Conservation (phyloP, 495 filamentous ascomycete species). For the Penicillium angulare region DNA sequence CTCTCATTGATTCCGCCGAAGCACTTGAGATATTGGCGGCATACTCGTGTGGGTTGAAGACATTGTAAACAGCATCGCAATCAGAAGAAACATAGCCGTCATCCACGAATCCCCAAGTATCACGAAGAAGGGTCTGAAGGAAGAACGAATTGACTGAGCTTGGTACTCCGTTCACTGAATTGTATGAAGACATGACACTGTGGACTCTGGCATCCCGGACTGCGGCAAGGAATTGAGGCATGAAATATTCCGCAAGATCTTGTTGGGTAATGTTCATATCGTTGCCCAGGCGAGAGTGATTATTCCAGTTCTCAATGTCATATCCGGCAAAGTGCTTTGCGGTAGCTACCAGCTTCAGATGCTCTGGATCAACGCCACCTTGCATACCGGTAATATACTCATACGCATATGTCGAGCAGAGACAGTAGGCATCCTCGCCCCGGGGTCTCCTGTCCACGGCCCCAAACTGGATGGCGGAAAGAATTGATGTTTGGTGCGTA, state of each 20-base stretch:
- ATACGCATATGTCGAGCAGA: constrained; percentile 53
- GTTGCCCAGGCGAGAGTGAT: constrained; percentile 52
- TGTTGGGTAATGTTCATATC: constrained; percentile 55
- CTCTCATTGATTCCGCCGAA: constrained; percentile 53
- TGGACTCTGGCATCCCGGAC: constrained; percentile 53
- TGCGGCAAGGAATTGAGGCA: constrained; percentile 34
- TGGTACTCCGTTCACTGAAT: constrained; percentile 59
- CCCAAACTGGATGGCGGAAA: constrained; percentile 61
- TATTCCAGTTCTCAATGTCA: constrained; percentile 61
- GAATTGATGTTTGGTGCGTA: constrained; percentile 72
- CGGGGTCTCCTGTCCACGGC: constrained; percentile 61
- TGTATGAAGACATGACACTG: constrained; percentile 62
- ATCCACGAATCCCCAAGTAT: constrained; percentile 44
- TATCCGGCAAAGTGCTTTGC: constrained; percentile 67
- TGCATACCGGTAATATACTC: constrained; percentile 61
- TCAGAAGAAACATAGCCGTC: constrained; percentile 58
- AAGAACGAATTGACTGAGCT: constrained; percentile 55
- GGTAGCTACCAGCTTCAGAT: constrained; percentile 58
- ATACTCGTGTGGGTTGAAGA: constrained; percentile 57
- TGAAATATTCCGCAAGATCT: constrained; percentile 54
- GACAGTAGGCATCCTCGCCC: constrained; percentile 60
- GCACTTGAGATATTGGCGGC: constrained; percentile 42
- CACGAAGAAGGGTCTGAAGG: constrained; percentile 56
- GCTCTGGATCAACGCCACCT: constrained; percentile 44
- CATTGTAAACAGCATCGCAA: constrained; percentile 57